Base-by-base conservation (phyloP, 768 basidiomycete genomes). In the Saitozyma podzolica region DNA sequence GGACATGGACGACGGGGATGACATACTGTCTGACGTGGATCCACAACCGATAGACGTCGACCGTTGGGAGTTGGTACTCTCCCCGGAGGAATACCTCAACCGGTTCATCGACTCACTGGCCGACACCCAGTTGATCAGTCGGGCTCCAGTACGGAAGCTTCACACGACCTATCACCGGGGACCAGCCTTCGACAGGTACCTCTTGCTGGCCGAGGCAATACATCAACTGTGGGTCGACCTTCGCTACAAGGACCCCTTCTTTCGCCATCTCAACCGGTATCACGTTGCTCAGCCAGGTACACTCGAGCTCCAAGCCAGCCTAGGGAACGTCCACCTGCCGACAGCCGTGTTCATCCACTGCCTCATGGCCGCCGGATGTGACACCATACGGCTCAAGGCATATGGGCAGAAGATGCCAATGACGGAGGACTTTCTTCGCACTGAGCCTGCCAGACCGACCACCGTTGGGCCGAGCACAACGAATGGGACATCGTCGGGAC, bases 191-290 rank as follows among this genome's bases (percentile, higher is more conserved):
- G 39, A 55, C 41, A n/a, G 29, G 10, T 66, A 52, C 50, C 10
- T 63, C 8, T 52, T 63, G 9, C 43, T 63, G 6, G 65, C 50
- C 17, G 3, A 61, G 39, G 50, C 56, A 39, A 58, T 39, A 17
- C 61, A 66, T 45, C 65, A 66, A 48, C 42, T 66, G 3, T 66
- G 61, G 61, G 50, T 66, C 16, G 20, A 53, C 20, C 56, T 56
- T 8, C 52, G 10, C 16, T 54, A 47, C 56, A 62, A 58, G 29
- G 65, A 41, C 8, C 29, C 11, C 6, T 62, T 66, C 52, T 47
- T 66, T 29, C 11, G 41, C 3, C 2, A 58, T 29, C 51, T 58
- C n/a, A 41, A 66, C 13, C 11, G 47, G n/a, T 62, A 48, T 45
- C 65, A 62, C 3, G 43, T 41, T 10, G 63, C 47, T 8, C 65